Conservation (phyloP, 352 stramenopile species). For the Pythium pyrilobum region DNA sequence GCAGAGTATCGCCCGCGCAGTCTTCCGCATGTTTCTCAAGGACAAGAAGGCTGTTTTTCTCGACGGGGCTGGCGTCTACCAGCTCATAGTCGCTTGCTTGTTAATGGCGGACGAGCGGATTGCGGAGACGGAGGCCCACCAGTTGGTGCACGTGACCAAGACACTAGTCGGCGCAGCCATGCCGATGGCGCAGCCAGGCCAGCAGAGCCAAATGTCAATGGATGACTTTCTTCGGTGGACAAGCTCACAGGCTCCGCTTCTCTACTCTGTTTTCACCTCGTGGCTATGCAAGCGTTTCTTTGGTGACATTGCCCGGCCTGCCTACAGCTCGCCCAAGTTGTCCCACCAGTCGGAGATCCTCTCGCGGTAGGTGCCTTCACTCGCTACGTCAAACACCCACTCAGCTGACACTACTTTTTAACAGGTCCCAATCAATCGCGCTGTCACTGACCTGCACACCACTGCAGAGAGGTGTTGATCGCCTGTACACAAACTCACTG, state of each 20-base stretch:
- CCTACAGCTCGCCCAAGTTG: slow-evolving; percentile 42
- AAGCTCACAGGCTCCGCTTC: slow-evolving; percentile 51
- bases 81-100: slow-evolving; percentile 45
- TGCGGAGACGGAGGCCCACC: slow-evolving; percentile 21
- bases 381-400: background rate
- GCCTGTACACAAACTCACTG: slow-evolving; percentile 75
- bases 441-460: slow-evolving; percentile 53
- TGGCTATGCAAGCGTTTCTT: slow-evolving; percentile 65
- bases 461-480: slow-evolving; percentile 51
- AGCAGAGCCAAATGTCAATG: slow-evolving; percentile 28
- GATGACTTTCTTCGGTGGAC: slow-evolving; percentile 66
- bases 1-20: slow-evolving; percentile 39
- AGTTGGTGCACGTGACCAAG: slow-evolving; percentile 30
- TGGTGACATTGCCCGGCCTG: slow-evolving; percentile 33
- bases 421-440: slow-evolving; percentile 58
- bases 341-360: slow-evolving; percentile 69
- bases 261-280: slow-evolving; percentile 73
- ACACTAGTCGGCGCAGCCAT: slow-evolving; percentile 39
- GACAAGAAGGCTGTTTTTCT: slow-evolving; percentile 21
- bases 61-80: slow-evolving; percentile 33
- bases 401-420: background rate
- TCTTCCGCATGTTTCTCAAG: slow-evolving; percentile 56
- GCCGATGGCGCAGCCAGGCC: slow-evolving; percentile 8
- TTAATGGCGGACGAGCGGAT: slow-evolving; percentile 40
- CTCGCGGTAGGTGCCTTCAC: slow-evolving; percentile 36